Percentiles rank a stretch among this genome's conserved stretches.
phyloP scores from a whole-genome alignment of 768 basidiomycete species.

The Rhizopogon vesiculosus region DNA sequence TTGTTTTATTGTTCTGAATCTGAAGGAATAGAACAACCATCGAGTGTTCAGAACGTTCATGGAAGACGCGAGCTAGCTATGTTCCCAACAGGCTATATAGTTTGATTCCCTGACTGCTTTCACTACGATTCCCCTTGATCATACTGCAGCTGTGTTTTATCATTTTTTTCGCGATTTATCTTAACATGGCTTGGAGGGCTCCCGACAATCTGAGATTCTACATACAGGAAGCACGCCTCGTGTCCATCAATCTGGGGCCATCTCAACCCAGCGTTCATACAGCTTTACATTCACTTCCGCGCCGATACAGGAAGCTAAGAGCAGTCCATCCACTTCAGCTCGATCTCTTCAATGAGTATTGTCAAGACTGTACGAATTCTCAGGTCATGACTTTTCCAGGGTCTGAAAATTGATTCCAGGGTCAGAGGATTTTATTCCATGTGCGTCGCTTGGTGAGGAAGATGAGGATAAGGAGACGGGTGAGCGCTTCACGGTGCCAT shows the following conservation, averaged over 20 bases:
- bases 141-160: not conserved
- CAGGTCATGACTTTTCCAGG: not conserved
- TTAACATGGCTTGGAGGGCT: conserved; percentile 26
- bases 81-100: not conserved
- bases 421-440: conserved; percentile 34
- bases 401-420: conserved; percentile 25
- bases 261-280: conserved; percentile 28
- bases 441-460: conserved; percentile 26
- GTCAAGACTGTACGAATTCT: not conserved
- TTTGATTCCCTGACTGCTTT: not conserved
- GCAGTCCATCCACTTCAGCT: conserved; percentile 34
- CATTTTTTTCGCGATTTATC: not conserved
- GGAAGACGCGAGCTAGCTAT: not conserved
- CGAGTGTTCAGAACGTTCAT: not conserved
- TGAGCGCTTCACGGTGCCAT: conserved; percentile 40
- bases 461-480: conserved; percentile 36
- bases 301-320: conserved; percentile 49
- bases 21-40: not conserved
- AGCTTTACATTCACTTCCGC: conserved; percentile 35
- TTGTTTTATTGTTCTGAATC: not conserved
- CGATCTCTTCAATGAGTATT: conserved; percentile 19
- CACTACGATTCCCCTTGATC: not conserved
- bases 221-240: conserved; percentile 42
- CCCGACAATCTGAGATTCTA: conserved; percentile 43
- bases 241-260: conserved; percentile 32